Evolutionary conservation across 768 basidiomycete species (phyloP), one percentile per base, ranked within the genome.

Genomic region (Boletus subparvulus): DNA sequence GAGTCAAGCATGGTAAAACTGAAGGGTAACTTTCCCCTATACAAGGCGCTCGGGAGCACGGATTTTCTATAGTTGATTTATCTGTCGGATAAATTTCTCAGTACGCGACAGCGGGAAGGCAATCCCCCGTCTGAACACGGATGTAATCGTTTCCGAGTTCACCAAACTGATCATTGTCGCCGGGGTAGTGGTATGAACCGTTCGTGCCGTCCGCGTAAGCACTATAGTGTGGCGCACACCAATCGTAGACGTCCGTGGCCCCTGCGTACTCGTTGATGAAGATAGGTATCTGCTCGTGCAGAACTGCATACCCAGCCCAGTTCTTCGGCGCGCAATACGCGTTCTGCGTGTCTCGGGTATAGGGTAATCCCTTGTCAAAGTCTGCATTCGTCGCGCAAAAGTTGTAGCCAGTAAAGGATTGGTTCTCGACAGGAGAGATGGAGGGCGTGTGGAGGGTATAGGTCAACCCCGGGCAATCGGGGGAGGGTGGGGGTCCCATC

Each of bases 201-300:
- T 53, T 42, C 1, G 45, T n/a, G 28, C 19, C 19, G 16, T 59
- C 59, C 14, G 45, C 28, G 46, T 54, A 67, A 17, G 53, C 33
- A 21, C 16, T 21, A n/a, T 69, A 65, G 53, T 59, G 47, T 1
- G 65, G 54, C n/a, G 59, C 43, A 19, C 59, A 71, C 70, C 70
- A 71, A 39, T 67, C 65, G 28, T 68, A 70, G 16, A 59, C 30
- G 44, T 52, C 37, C 30, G 59, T 30, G 1, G 47, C 2, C 0
- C 59, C 63, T 9, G 57, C 65, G 19, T 62, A 69, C 33, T 70
- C 62, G 26, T 70, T 72, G 54, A 71, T 59, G 24, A 71, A 73
- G 35, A 69, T 59, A 10, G 71, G 71, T 49, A 65, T 61, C 30
- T 65, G 62, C 35, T 59, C 59, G 12, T 54, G 56, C 42, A 64